Base-by-base conservation (phyloP, 2,329 filamentous ascomycete species). In the Lasiodiplodia citricola region DNA sequence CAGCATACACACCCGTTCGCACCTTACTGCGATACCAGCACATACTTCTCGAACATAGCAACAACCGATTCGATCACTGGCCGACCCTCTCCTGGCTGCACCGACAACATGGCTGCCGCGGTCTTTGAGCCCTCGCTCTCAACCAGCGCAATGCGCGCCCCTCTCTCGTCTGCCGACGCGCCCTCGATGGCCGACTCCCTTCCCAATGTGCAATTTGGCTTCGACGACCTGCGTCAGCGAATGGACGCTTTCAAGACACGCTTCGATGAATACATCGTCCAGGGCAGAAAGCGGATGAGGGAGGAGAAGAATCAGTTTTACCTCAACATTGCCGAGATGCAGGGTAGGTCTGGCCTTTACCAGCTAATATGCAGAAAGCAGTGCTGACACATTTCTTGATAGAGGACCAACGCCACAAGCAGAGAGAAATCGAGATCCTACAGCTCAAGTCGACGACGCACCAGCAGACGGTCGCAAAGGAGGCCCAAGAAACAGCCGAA, bases 221-320 rank as follows among this genome's bases (percentile, higher is more conserved):
- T 98, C 80, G 94, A 98, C 75, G 93, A 97, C 74, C 83, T 99
- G 77, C 94, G 95, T 81, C 93, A 95, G 76, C 92, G 94, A 81
- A 98, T 99, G 96, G 87, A 91, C 66, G 93, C 92, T 71, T 99
- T 99, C 79, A 97, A 92, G 0, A 87, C 89, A 10, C 91, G 89
- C 74, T 99, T 99, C 75, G 96, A 99, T 78, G 90, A 90, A 0
- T 98, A 97, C 74, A 97, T 99, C 71, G 95, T 97, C 76, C 90
- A 92, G 72, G 94, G 94, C 0, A 88, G 95, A 62, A 96, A 96
- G 80, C 89, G 92, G 66, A 93, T 98, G 0, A 80, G 98, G 8
- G 94, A 97, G 75, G 94, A 98, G 83, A 89, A 94, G 76, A 98
- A 97, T 76, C 91, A 96, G 70, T 99, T 97, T 77, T 92, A 92